These are phyloP conservation scores for Actinidia arguta DNA, from an alignment of 179 eudicot genomes.

Conservation along the genomic window DNA sequence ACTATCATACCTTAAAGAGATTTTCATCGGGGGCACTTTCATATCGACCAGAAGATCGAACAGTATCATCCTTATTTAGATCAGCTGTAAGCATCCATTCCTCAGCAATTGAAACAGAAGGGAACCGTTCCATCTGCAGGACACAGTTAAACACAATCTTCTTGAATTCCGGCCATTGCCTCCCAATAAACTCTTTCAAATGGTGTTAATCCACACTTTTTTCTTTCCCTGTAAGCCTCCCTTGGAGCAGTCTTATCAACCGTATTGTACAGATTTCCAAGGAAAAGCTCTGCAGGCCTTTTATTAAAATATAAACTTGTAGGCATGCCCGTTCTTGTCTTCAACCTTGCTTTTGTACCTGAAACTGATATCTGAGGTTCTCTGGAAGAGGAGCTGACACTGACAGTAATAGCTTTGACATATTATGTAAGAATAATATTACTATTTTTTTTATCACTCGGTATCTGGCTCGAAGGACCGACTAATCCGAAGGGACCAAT, in stretches of 20 bases:
- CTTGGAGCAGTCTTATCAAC: constrained; percentile 78
- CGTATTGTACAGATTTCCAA: constrained; percentile 82
- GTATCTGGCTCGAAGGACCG: too few relatives aligned
- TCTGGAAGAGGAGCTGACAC: constrained; percentile 74
- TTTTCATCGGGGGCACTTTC: constrained; percentile 96
- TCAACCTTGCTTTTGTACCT: constrained; percentile 76
- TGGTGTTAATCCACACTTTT: constrained; percentile 78
- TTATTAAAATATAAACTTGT: constrained; percentile 68
- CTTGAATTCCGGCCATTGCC: constrained; percentile 95
- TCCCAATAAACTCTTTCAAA: constrained; percentile 92
- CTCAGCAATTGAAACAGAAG: constrained; percentile 82
- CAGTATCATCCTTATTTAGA: constrained; percentile 76
- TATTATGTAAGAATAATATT: constrained; percentile 70
- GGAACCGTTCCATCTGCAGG: constrained; percentile 85
- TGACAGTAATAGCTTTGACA: constrained; percentile 88
- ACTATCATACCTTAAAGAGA: constrained; percentile 82
- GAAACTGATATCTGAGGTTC: constrained; percentile 81
- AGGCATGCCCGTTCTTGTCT: constrained; percentile 65
- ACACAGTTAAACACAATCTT: constrained; percentile 70
- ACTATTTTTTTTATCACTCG: too few relatives aligned
- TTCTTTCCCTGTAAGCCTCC: constrained; percentile 85
- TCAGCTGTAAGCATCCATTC: constrained; percentile 99
- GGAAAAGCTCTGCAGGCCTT: constrained; percentile 97
- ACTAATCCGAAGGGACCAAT: too few relatives aligned
- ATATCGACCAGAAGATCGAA: constrained; percentile 91